phyloP scores from a whole-genome alignment of 345 rosid species.

The Cardamine resedifolia region DNA sequence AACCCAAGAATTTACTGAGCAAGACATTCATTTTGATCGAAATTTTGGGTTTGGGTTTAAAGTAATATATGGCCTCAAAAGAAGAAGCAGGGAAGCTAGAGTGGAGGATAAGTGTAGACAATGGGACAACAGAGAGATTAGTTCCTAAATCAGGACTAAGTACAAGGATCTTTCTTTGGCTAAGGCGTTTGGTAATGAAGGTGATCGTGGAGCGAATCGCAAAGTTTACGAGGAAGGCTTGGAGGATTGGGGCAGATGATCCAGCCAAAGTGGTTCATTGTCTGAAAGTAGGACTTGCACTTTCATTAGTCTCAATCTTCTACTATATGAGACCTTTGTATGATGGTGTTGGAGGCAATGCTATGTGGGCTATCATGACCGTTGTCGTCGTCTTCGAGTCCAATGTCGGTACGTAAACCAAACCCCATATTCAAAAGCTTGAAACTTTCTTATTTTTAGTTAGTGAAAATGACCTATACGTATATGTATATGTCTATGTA shows the following conservation, averaged over 20 bases:
- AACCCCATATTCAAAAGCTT: not conserved
- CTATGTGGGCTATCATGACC: slow-evolving; percentile 80
- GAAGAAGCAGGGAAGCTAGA: slow-evolving; percentile 45
- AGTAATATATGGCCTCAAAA: slow-evolving; percentile 38
- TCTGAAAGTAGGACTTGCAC: slow-evolving; percentile 69
- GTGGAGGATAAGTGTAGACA: slow-evolving; percentile 57
- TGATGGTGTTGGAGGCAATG: slow-evolving; percentile 63
- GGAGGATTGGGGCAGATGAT: slow-evolving; percentile 64
- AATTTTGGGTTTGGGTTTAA: not conserved
- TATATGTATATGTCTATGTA: not conserved
- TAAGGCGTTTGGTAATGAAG: slow-evolving; percentile 35
- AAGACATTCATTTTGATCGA: not conserved
- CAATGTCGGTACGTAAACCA: slow-evolving; percentile 54
- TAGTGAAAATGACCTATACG: not conserved
- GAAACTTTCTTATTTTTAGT: not conserved
- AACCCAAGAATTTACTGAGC: not conserved
- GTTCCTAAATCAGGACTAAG: slow-evolving; percentile 33
- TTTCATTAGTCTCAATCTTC: slow-evolving; percentile 62
- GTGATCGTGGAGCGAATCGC: slow-evolving; percentile 29
- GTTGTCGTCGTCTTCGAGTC: slow-evolving; percentile 74
- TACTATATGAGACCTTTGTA: slow-evolving; percentile 74
- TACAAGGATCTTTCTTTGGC: slow-evolving; percentile 32
- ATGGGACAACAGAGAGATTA: slow-evolving; percentile 41
- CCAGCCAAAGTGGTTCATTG: slow-evolving; percentile 67
- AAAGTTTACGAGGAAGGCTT: slow-evolving; percentile 45